A percentile compares a stretch with the other conserved stretches of the same genome.
These are phyloP conservation scores for Fusarium subtropicale DNA, from an alignment of 2,329 filamentous ascomycete species.

Conservation along the genomic window DNA sequence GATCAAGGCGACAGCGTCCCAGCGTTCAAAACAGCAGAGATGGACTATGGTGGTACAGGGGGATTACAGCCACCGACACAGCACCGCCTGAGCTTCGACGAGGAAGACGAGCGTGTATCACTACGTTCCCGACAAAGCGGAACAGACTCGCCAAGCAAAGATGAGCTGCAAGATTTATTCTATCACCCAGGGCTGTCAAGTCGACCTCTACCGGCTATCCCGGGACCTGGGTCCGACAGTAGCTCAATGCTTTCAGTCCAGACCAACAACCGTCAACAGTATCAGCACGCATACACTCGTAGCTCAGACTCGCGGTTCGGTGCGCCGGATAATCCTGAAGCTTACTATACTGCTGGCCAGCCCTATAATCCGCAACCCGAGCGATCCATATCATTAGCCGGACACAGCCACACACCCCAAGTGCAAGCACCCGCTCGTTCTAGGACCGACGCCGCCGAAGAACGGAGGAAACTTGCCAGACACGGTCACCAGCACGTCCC, in stretches of 20 bases:
- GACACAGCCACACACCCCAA: conserved; percentile 82
- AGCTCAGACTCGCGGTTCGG: conserved; percentile 59
- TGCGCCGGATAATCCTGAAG: conserved; percentile 60
- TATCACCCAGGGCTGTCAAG: conserved; percentile 85
- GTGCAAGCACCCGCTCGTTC: conserved; percentile 87
- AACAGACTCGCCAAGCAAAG: conserved; percentile 74
- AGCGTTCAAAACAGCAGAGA: conserved; percentile 71
- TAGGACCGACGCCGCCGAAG: conserved; percentile 90
- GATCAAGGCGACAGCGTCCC: conserved; percentile 50
- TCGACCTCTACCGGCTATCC: conserved; percentile 73
- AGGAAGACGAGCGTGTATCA: conserved; percentile 82
- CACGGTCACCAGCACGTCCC: conserved; percentile 60
- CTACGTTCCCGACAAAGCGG: conserved; percentile 67
- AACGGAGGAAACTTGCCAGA: conserved; percentile 67
- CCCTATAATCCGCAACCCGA: conserved; percentile 62
- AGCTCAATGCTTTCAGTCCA: conserved; percentile 63
- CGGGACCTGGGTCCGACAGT: conserved; percentile 71
- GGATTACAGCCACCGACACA: conserved; percentile 81
- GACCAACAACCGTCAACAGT: conserved; percentile 55
- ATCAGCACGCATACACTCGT: conserved; percentile 63
- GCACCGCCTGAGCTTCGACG: conserved; percentile 87
- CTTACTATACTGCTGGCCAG: conserved; percentile 57
- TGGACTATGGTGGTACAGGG: conserved; percentile 92
- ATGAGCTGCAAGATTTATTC: conserved; percentile 89
- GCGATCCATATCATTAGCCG: conserved; percentile 84